Evolutionary conservation across 2,329 filamentous ascomycete genomes (phyloP), one percentile per base, ranked within the genome.

Genomic region (Scedosporium aurantiacum): DNA sequence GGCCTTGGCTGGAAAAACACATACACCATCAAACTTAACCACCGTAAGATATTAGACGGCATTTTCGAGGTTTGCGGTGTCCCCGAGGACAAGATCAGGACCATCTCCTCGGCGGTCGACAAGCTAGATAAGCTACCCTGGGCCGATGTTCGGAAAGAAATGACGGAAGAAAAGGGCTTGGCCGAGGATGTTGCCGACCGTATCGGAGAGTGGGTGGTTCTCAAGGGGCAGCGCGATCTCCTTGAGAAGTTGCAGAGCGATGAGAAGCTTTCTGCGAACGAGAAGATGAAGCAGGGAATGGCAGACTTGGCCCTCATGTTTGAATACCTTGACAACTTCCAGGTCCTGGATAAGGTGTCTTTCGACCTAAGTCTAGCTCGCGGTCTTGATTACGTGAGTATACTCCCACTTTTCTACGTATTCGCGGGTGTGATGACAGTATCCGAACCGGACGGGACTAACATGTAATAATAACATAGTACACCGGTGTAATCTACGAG

Each of bases 61-160:
- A 83, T 97, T 66, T 97, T 97, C 74, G 83, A 90, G 71, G 90
- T 96, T 28, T 93, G 90, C 68, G 92, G 93, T 65, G 92, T 97
- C 14, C 90, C 92, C 1, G 78, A 83, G 63, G 88, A 96, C 62
- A 92, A 95, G 79, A 89, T 96, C 66, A 84, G 93, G 61, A 85
- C 89, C 32, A 97, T 97, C 69, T 94, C 89, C 45, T 94, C 89
- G 25, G 92, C 93, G 1, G 92, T 97, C 56, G 93, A 97, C 78
- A 97, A 97, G 79, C 79, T 97, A 61, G 93, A 97, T 75, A 97
- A 97, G 54, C 37, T 43, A 25, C 60, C 60, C 10, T 97, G 92
- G 93, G 82, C 82, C 37, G 91, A 96, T 65, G 93, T 97, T 60
- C 86, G 87, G 72, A 89, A 88, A 73, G 92, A 97, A 73, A 97